These are phyloP conservation scores for Phytophthora citrophthora DNA, from an alignment of 352 stramenopile genomes.

Conservation along the genomic window DNA sequence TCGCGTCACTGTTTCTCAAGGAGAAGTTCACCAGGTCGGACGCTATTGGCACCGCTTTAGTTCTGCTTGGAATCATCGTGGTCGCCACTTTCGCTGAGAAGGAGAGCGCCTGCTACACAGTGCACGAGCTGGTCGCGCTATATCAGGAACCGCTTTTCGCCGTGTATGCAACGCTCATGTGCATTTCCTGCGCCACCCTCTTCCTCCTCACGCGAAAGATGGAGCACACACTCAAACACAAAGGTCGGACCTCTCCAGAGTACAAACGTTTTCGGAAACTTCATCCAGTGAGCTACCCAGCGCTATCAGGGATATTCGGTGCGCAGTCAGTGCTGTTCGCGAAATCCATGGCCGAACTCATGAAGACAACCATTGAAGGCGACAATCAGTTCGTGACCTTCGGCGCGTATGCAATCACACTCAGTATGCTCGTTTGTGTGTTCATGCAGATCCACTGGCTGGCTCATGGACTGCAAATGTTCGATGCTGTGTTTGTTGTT, in stretches of 20 bases:
- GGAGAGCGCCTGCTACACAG: conserved; percentile 75
- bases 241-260: conserved; percentile 46
- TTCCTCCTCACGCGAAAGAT: conserved; percentile 54
- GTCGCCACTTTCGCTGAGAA: conserved; percentile 85
- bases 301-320: conserved; percentile 77
- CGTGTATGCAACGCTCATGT: conserved; percentile 69
- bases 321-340: conserved; percentile 85
- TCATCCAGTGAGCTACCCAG: conserved; percentile 75
- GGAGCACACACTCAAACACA: conserved; percentile 43
- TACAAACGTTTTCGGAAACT: conserved; percentile 66
- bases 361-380: conserved; percentile 81
- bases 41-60: conserved; percentile 66
- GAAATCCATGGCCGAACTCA: conserved; percentile 82
- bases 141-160: conserved; percentile 72
- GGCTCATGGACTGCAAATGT: conserved; percentile 77
- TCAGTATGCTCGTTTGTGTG: conserved; percentile 82
- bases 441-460: conserved; percentile 92
- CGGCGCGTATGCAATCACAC: conserved; percentile 81
- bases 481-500: conserved; percentile 89
- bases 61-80: conserved; percentile 78
- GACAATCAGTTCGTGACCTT: conserved; percentile 75
- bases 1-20: conserved; percentile 81
- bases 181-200: conserved; percentile 38
- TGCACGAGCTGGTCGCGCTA: conserved; percentile 71
- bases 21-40: conserved; percentile 75